Evolutionary conservation across 179 eudicot genomes (phyloP), one percentile per base, ranked within the genome.

Genomic region (Beta corolliflora): DNA sequence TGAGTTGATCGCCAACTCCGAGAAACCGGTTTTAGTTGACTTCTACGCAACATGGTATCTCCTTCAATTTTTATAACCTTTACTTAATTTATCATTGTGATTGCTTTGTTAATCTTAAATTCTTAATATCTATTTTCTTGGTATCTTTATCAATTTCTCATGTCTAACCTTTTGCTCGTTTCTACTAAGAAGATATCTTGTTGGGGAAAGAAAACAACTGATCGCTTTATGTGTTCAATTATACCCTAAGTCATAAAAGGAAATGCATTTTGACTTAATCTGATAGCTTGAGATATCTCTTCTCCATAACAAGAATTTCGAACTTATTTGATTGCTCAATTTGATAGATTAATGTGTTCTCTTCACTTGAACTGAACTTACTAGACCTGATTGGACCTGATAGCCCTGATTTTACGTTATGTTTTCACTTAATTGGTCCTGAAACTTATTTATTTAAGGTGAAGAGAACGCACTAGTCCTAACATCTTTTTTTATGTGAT

Each of bases 11-110:
- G 85, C 81, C 23, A 88, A 88, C 14, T 80, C 98, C 45, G 96
- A 96, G 58, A 96, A 92, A 87, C 97, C 99, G n/a, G 91, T 96
- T 48, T 76, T 94, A 79, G 97, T 94, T 78, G 99, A 96, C 87
- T 96, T 94, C 85, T 94, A 92, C 84, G 99, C 98, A 56, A 91
- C 98, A 65, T 94, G 99, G 99, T 94, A 86, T 75, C 45, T 60
- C 67, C 54, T 79, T 52, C 46, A 65, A 79, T 65, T 56, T 46
- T 7, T 56, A 19, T 81, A 14, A 75, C 73, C 16, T 25, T 9
- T 64, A 55, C n/a, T 16, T 54, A 3, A 78, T 31, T 78, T 41
- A 18, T 67, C 14, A 31, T 67, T 48, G 36, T 71, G 75, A 44
- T 44, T 69, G 50, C 41, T 69, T 36, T 69, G 13, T 69, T 9